Evolutionary conservation across 352 stramenopile genomes (phyloP), one percentile per base, ranked within the genome.

Genomic region (Pilasporangium apinafurcum): DNA sequence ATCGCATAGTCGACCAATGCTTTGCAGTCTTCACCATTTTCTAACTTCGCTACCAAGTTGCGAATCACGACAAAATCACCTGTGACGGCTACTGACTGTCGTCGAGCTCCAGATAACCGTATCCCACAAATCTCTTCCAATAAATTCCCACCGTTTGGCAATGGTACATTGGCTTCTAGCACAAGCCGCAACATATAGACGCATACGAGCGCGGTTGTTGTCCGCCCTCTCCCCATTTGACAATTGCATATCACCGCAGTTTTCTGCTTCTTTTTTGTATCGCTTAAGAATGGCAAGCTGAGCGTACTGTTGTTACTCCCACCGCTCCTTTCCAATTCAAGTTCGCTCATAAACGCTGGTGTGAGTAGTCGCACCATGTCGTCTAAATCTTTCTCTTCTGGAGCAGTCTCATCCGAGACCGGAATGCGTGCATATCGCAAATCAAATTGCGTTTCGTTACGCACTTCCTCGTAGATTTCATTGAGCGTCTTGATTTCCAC

Each of bases 161-260:
- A 25, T 8, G 37, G 37, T 7, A 37, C 37, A n/a, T 33, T 50
- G 38, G 83, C 72, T 29, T 86, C 65, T 1, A 91, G 42, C 25
- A 83, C 77, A 1, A 90, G 52, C 10, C 83, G 73, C n/a, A 94
- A 61, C 79, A 94, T 90, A 46, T 86, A 91, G 2, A 83, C 77
- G 44, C 86, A 93, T 9, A 95, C 76, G 4, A 96, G 56, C n/a
- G 83, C 85, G 1, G 83, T 95, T 1, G 86, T 95, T 14, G 84
- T 95, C 14, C 84, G 67, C 5, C 84, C 86, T 16, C 84, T 74
- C 3, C 86, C 86, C 80, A 96, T 95, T 56, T 96, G 86, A 38
- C 86, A 96, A 40, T 95, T 95, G 59, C 85, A 96, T 29, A 96
- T 71, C 18, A 89, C 80, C 3, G 81, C 81, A 5, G 72, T 88